Evolutionary conservation across 2,329 filamentous ascomycete species (phyloP).

Genomic region (Fusarium equiseti): DNA sequence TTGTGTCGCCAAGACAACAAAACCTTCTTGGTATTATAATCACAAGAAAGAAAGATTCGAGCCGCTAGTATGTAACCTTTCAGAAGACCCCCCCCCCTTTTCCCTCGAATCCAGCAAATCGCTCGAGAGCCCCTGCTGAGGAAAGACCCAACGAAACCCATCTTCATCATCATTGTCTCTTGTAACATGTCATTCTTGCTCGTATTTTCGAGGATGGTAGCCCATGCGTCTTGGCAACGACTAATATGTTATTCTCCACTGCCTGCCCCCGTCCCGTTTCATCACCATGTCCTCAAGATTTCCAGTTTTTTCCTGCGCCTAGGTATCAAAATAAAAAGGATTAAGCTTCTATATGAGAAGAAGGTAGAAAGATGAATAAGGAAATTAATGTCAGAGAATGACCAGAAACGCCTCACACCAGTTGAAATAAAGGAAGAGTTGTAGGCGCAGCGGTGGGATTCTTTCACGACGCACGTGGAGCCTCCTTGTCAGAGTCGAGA

Average conservation of each 20-base stretch:
- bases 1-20: slow-evolving; percentile 19
- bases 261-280: slow-evolving; percentile 10
- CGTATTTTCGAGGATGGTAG: slow-evolving; percentile 22
- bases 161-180: slow-evolving; percentile 44
- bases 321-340: slow-evolving; percentile 41
- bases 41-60: slow-evolving; percentile 35
- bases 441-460: not conserved
- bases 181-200: slow-evolving; percentile 42
- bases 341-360: slow-evolving; percentile 40
- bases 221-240: slow-evolving; percentile 5
- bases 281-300: slow-evolving; percentile 24
- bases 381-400: slow-evolving; percentile 28
- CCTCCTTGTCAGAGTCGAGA: slow-evolving; percentile 47
- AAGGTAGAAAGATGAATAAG: slow-evolving; percentile 17
- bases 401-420: slow-evolving; percentile 31
- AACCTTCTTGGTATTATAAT: slow-evolving; percentile 30
- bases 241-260: slow-evolving; percentile 14
- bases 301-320: slow-evolving; percentile 27
- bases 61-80: slow-evolving; percentile 41
- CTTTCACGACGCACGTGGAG: slow-evolving; percentile 44
- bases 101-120: slow-evolving; percentile 32
- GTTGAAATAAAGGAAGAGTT: slow-evolving; percentile 11
- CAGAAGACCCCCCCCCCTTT: slow-evolving; percentile 17
- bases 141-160: slow-evolving; percentile 25
- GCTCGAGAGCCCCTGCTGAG: slow-evolving; percentile 32